phyloP scores from a whole-genome alignment of 2,329 filamentous ascomycete genomes.

The Byssoonygena ceratinophila region DNA sequence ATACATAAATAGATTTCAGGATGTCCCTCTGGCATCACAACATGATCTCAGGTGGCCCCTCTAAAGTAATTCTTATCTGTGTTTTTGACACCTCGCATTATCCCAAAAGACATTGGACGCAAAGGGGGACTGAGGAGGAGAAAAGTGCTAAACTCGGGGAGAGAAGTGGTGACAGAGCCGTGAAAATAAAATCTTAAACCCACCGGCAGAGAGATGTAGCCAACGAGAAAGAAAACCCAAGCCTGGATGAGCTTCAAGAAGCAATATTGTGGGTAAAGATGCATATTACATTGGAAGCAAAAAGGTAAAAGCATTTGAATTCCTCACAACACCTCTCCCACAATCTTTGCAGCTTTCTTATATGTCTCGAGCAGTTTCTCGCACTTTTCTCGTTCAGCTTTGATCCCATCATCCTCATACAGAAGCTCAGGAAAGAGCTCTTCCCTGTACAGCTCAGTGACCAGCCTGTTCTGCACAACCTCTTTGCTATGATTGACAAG shows the following conservation, averaged over 20 bases:
- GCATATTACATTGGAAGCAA: background rate
- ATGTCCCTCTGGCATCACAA: background rate
- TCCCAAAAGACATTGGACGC: background rate
- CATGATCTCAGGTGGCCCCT: background rate
- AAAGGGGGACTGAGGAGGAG: background rate
- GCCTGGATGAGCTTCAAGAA: background rate
- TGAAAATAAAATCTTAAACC: background rate
- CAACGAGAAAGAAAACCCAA: background rate
- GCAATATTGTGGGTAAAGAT: background rate
- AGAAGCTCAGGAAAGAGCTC: slow-evolving; percentile 80
- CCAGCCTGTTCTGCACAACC: slow-evolving; percentile 90
- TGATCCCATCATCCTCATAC: slow-evolving; percentile 95
- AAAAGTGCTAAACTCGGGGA: background rate
- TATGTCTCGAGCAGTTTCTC: slow-evolving; percentile 92
- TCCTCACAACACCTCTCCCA: slow-evolving; percentile 76
- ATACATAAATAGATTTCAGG: slow-evolving; percentile 5
- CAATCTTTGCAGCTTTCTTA: slow-evolving; percentile 94
- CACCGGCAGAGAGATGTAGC: background rate
- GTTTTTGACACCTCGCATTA: background rate
- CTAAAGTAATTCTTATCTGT: slow-evolving; percentile 1
- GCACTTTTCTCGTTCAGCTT: slow-evolving; percentile 96
- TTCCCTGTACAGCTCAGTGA: slow-evolving; percentile 92
- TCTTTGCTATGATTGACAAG: slow-evolving; percentile 98
- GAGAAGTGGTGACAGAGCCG: background rate
- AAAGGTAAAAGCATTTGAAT: background rate